Base-by-base conservation (phyloP, 2,329 filamentous ascomycete species). In the Fusarium sp. region DNA sequence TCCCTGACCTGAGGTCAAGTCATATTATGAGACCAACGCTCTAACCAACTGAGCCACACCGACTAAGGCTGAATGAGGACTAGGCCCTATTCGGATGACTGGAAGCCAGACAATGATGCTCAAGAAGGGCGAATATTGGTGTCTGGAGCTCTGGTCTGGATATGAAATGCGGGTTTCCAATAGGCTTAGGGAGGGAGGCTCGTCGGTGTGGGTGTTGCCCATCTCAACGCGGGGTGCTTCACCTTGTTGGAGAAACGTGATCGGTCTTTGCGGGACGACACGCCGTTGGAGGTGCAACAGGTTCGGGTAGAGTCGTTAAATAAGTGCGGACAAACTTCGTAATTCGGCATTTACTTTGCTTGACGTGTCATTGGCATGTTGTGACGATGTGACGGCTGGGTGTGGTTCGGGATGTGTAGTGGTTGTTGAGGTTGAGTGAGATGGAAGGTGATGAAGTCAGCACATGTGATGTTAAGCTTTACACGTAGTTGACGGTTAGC, bases 181-280 rank as follows among this genome's bases (percentile, higher is more conserved):
- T 52, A 27, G 47, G 47, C 18, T 42, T 11, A 20, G 40, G 13
- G 24, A 29, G 24, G 47, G 47, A 52, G 16, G 24, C 45, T 52
- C 27, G 54, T 45, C 13, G 20, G 40, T 34, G 38, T 38, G 22
- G 27, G n/a, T 4, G 31, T 57, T 57, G 47, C 27, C 27, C 47
- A 20, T 70, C 35, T 64, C 10, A 11, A 71, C 27, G 71, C 42
- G 40, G 59, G 62, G 59, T 40, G n/a, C 27, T 63, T 67, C 47
- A 52, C 47, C 16, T 10, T 50, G 34, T 52, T 67, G 37, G 66
- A 67, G 71, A 73, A 73, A 73, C 71, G 71, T 73, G 71, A 74
- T 72, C 71, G 71, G 71, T 31, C 61, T 73, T 34, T 60, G 50
- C 71, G 71, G 71, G 38, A 72, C 34, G 34, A 31, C 54, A 38